Conservation (phyloP, 768 basidiomycete genomes). For the Termitomyces sp. region DNA sequence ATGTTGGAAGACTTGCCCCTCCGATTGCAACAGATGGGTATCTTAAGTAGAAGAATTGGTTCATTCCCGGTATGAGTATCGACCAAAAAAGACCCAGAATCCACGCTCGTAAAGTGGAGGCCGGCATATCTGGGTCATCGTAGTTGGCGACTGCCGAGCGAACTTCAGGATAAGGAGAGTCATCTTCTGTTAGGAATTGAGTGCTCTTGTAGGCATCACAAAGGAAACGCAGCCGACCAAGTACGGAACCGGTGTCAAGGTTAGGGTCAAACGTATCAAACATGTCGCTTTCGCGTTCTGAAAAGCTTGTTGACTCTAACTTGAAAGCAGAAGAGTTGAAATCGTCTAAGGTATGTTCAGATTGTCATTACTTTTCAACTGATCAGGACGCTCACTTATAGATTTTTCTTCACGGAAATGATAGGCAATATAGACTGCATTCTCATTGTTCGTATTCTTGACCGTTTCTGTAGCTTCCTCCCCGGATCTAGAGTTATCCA, state of each 20-base stretch:
- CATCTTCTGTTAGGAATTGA: conserved; percentile 37
- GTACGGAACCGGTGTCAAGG: conserved; percentile 23
- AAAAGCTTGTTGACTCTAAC: conserved; percentile 19
- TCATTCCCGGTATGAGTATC: conserved; percentile 62
- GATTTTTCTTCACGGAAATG: conserved; percentile 25
- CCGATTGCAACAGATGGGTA: conserved; percentile 60
- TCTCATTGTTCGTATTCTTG: conserved; percentile 8
- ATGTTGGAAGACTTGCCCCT: conserved; percentile 29
- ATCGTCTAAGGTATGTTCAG: conserved; percentile 10
- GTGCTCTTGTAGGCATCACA: not conserved
- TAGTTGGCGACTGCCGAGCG: conserved; percentile 71
- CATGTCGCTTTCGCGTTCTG: conserved; percentile 21
- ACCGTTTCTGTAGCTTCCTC: conserved; percentile 18
- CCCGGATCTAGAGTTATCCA: conserved; percentile 24
- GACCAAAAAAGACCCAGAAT: conserved; percentile 51
- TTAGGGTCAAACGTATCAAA: conserved; percentile 31
- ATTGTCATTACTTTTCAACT: not conserved
- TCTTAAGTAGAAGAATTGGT: conserved; percentile 75
- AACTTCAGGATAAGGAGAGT: conserved; percentile 84
- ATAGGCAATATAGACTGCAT: conserved; percentile 19
- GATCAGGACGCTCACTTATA: conserved; percentile 17
- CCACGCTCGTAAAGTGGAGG: conserved; percentile 55
- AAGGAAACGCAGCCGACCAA: conserved; percentile 6
- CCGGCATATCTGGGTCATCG: conserved; percentile 63
- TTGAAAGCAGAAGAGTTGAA: conserved; percentile 16